Conservation (phyloP, 2,329 filamentous ascomycete genomes). For the Alternaria infectoria region DNA sequence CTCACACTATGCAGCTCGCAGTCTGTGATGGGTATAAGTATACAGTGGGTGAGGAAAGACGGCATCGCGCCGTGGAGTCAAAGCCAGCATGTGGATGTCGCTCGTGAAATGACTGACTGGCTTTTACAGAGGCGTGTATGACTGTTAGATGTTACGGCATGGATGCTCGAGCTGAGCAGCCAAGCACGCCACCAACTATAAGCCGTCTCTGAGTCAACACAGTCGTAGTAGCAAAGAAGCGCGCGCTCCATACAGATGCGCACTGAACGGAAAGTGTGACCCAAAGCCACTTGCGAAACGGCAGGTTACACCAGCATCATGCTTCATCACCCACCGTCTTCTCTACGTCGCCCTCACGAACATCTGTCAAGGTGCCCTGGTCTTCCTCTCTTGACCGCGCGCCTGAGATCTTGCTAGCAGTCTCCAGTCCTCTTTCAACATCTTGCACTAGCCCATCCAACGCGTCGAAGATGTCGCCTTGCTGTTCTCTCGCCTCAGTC, state of each 20-base stretch:
- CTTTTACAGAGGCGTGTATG: not conserved
- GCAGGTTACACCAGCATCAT: not conserved
- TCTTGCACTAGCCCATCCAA: slow-evolving; percentile 46
- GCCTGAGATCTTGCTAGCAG: slow-evolving; percentile 43
- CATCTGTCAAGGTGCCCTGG: slow-evolving; percentile 12
- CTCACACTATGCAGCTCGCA: too few relatives aligned
- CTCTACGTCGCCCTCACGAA: slow-evolving; percentile 4
- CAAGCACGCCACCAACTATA: not conserved
- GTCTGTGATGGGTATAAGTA: not conserved
- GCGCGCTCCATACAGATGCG: not conserved
- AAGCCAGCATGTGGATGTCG: not conserved
- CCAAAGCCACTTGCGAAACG: not conserved
- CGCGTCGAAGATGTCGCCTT: slow-evolving; percentile 44
- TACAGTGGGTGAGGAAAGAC: not conserved
- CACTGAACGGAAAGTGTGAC: not conserved
- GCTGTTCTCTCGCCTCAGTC: slow-evolving; percentile 38
- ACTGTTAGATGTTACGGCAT: not conserved
- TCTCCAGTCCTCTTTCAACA: slow-evolving; percentile 45
- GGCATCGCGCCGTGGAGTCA: not conserved
- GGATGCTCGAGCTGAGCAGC: not conserved
- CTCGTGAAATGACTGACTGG: not conserved
- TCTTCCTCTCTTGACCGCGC: slow-evolving; percentile 16
- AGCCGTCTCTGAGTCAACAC: not conserved
- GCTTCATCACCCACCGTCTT: slow-evolving; percentile 4
- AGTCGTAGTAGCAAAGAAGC: not conserved